Conservation (phyloP, 768 basidiomycete genomes). For the button mushroom (Agaricus bisporus) region DNA sequence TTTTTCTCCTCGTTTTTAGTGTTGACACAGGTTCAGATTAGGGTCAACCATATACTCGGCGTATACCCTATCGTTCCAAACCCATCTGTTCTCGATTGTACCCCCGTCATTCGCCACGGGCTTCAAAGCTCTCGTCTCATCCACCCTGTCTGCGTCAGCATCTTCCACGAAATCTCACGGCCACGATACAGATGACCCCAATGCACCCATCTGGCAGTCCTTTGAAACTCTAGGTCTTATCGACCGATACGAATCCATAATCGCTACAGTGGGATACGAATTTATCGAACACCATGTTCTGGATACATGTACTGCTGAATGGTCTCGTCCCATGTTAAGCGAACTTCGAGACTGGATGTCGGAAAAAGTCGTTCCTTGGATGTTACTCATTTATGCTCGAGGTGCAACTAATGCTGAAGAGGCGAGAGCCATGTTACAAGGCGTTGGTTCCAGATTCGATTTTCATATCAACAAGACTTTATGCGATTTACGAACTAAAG, state of each 20-base stretch:
- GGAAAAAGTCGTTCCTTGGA: conserved; percentile 77
- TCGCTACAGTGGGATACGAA: conserved; percentile 81
- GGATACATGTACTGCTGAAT: conserved; percentile 59
- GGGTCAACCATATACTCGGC: conserved; percentile 53
- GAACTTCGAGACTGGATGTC: conserved; percentile 72
- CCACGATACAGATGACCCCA: neutral
- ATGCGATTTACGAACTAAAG: conserved; percentile 74
- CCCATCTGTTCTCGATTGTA: conserved; percentile 64
- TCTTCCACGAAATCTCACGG: neutral
- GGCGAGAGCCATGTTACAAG: conserved; percentile 64
- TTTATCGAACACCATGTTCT: conserved; percentile 74
- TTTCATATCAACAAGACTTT: conserved; percentile 91
- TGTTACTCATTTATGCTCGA: conserved; percentile 73
- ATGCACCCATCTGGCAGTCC: conserved; percentile 41
- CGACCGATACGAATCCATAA: conserved; percentile 77
- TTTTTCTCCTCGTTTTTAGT: neutral
- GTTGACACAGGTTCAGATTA: conserved; percentile 36
- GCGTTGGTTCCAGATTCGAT: conserved; percentile 79
- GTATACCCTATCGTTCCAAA: conserved; percentile 68
- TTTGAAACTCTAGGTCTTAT: conserved; percentile 71
- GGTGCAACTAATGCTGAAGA: conserved; percentile 62
- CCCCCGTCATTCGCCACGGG: conserved; percentile 62
- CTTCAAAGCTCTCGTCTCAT: conserved; percentile 61
- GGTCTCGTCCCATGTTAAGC: conserved; percentile 60
- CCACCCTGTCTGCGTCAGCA: conserved; percentile 30